These are phyloP conservation scores for Malassezia sympodialis DNA, from an alignment of 1,284 basidiomycete species.

Conservation along the genomic window DNA sequence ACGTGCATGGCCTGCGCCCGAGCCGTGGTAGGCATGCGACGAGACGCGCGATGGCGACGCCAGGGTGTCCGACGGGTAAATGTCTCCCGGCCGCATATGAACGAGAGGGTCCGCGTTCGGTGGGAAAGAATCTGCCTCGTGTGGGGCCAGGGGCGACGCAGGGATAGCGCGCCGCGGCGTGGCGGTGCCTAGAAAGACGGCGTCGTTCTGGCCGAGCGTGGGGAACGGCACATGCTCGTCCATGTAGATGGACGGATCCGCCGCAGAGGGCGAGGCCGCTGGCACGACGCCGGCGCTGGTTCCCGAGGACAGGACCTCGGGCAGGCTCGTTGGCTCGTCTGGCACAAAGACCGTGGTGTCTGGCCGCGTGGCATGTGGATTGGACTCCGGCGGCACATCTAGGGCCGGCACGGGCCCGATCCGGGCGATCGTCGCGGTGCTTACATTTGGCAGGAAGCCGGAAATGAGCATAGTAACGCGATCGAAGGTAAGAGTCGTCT, in stretches of 20 bases:
- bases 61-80: not conserved
- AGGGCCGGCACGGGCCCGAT: constrained; percentile 42
- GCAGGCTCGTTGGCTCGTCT: not conserved
- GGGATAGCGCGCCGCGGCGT: constrained; percentile 1
- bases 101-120: not conserved
- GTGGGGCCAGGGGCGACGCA: not conserved
- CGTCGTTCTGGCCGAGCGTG: not conserved
- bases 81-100: constrained; percentile 6
- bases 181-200: constrained; percentile 10
- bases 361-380: not conserved
- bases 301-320: not conserved
- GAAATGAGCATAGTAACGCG: constrained; percentile 41
- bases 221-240: not conserved
- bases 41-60: not conserved
- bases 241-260: not conserved
- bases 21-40: not conserved
- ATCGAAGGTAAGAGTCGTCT: constrained; percentile 41
- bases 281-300: not conserved
- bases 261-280: not conserved
- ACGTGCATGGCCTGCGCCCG: not conserved
- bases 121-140: not conserved
- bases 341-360: not conserved
- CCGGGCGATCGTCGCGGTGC: constrained; percentile 20
- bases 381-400: not conserved
- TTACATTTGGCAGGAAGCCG: constrained; percentile 24